Conservation (phyloP, 768 basidiomycete species). For the Kwoniella mangroviensis region DNA sequence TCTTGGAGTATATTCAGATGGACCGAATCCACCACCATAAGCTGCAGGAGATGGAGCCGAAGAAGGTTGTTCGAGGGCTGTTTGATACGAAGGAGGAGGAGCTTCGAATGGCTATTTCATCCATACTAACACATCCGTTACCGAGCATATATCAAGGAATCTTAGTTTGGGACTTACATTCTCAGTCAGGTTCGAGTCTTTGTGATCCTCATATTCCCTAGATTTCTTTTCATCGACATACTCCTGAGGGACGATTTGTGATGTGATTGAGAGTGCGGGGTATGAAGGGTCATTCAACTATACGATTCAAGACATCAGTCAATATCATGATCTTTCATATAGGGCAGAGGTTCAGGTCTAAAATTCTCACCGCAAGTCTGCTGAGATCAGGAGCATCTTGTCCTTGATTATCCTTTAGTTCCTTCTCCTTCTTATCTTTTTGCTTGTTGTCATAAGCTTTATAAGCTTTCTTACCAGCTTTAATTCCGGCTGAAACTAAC, state of each 20-base stretch:
- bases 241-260: constrained; percentile 1
- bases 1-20: neutral
- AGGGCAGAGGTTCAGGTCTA: neutral
- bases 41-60: no score
- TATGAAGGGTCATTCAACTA: constrained; percentile 9
- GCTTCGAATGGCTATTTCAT: constrained; percentile 3
- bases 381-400: neutral
- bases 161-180: neutral
- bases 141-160: neutral
- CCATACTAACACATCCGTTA: no score
- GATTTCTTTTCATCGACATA: constrained; percentile 4
- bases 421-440: neutral
- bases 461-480: constrained; percentile 8
- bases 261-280: neutral
- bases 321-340: neutral
- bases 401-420: neutral
- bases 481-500: neutral
- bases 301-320: neutral
- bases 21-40: constrained; percentile 5
- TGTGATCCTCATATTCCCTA: constrained; percentile 1
- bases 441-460: constrained; percentile 10
- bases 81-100: constrained; percentile 8
- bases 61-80: neutral
- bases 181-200: neutral
- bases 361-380: neutral